Conservation (phyloP, 2,329 filamentous ascomycete genomes). For the Geosmithia flava region DNA sequence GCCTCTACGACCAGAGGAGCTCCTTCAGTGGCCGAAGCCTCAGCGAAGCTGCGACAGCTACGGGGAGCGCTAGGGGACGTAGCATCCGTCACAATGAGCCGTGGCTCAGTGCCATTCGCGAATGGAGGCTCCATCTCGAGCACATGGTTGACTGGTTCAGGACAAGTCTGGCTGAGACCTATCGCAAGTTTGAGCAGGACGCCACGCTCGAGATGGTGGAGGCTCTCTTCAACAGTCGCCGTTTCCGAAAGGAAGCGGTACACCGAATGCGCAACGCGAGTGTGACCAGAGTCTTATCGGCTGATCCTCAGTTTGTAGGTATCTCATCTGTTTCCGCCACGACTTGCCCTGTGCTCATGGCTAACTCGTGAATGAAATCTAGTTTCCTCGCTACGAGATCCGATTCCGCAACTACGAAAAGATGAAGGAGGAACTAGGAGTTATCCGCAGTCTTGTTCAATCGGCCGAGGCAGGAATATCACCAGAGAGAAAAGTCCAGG, state of each 20-base stretch:
- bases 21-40: slow-evolving; percentile 23
- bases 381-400: slow-evolving; percentile 32
- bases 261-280: slow-evolving; percentile 32
- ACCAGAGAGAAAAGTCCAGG: slow-evolving; percentile 23
- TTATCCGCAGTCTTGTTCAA: slow-evolving; percentile 26
- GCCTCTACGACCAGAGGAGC: slow-evolving; percentile 20
- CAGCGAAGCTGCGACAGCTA: slow-evolving; percentile 14
- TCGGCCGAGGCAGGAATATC: slow-evolving; percentile 26
- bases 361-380: background rate
- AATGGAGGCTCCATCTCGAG: slow-evolving; percentile 31
- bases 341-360: slow-evolving; percentile 4
- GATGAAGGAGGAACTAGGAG: slow-evolving; percentile 26
- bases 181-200: slow-evolving; percentile 30
- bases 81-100: slow-evolving; percentile 13
- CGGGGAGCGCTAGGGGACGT: slow-evolving; percentile 5
- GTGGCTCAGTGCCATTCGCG: slow-evolving; percentile 25
- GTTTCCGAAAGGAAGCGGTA: slow-evolving; percentile 27
- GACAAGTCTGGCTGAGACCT: slow-evolving; percentile 28
- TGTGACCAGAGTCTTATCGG: slow-evolving; percentile 27
- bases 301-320: slow-evolving; percentile 29
- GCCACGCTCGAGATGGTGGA: slow-evolving; percentile 29
- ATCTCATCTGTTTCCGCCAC: background rate
- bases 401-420: slow-evolving; percentile 34
- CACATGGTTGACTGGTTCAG: slow-evolving; percentile 26
- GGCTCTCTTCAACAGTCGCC: slow-evolving; percentile 26